phyloP scores from a whole-genome alignment of 2,329 filamentous ascomycete genomes.

The Xylaria hypoxylon region DNA sequence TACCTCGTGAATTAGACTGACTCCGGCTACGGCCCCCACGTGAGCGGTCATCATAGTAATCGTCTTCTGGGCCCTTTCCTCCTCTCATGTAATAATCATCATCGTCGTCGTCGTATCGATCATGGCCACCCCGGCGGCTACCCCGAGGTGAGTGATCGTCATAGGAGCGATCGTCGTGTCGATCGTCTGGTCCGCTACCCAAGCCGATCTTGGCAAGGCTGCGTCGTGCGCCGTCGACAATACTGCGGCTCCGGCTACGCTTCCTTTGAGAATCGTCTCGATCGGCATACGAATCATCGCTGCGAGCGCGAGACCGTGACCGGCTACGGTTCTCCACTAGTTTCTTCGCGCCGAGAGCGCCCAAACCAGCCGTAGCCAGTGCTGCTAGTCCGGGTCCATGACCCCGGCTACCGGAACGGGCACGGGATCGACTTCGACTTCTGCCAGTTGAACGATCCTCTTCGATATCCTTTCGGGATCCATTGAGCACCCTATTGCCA shows the following conservation, averaged over 20 bases:
- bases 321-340: constrained; percentile 60
- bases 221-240: constrained; percentile 72
- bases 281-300: constrained; percentile 60
- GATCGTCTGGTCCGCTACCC: constrained; percentile 61
- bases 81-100: constrained; percentile 53
- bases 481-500: constrained; percentile 87
- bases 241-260: constrained; percentile 72
- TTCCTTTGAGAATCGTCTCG: constrained; percentile 55
- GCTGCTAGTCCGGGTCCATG: constrained; percentile 68
- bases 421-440: constrained; percentile 76
- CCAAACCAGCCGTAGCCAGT: constrained; percentile 71
- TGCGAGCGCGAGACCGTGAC: constrained; percentile 67
- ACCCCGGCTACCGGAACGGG: constrained; percentile 65
- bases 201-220: constrained; percentile 72
- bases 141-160: constrained; percentile 54
- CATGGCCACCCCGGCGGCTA: constrained; percentile 52
- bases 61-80: constrained; percentile 49
- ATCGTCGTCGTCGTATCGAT: constrained; percentile 51
- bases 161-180: constrained; percentile 59
- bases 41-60: constrained; percentile 59
- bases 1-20: constrained; percentile 56
- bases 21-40: constrained; percentile 54
- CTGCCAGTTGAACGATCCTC: constrained; percentile 70
- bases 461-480: constrained; percentile 74
- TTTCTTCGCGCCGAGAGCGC: constrained; percentile 72